Base-by-base conservation (phyloP, 2,329 filamentous ascomycete species). In the Ceratocystis variospora region DNA sequence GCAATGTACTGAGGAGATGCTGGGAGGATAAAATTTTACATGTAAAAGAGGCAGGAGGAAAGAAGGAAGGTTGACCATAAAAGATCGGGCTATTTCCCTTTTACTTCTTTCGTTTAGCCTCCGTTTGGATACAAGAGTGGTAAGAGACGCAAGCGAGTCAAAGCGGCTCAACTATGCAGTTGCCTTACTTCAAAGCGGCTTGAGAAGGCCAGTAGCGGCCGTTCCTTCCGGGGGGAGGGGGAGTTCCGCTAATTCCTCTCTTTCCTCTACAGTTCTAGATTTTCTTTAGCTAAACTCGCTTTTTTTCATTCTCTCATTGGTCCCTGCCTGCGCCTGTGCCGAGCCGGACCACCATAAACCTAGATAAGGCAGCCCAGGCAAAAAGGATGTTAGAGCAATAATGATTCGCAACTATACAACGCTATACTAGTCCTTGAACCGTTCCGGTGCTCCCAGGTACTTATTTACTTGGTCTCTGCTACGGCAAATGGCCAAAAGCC, bases 131-230 rank as follows among this genome's bases (percentile, higher is more conserved):
- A 2, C 19, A 25, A 53, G 55, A 59, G 55, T 59, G 28, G 28
- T n/a, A 59, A 41, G 37, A 41, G 12, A 41, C 12, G 55, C 55
- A 37, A 37, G 33, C 55, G 17, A 31, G 55, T 31, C 55, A 37
- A 37, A n/a, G 55, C 55, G 55, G 55, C 8, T 10, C 25, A 53
- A 59, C 31, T n/a, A 33, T 59, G 55, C 55, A 59, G 31, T 37
- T 59, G 55, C 55, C 28, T 59, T 59, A 17, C n/a, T 37, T 41
- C 37, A 17, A 37, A 15, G 55, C 55, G 28, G 28, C 55, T 59
- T 19, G 31, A 44, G n/a, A 37, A 64, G 50, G 62, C 46, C 62
- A 64, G 46, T 64, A 46, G 50, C 62, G 62, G 62, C 33, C 50
- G 31, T 64, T 55, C 62, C 62, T 64, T 64, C 62, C 62, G 46